Conservation (phyloP, 176 grass and related monocot genomes). For the Elaeis guineensis region DNA sequence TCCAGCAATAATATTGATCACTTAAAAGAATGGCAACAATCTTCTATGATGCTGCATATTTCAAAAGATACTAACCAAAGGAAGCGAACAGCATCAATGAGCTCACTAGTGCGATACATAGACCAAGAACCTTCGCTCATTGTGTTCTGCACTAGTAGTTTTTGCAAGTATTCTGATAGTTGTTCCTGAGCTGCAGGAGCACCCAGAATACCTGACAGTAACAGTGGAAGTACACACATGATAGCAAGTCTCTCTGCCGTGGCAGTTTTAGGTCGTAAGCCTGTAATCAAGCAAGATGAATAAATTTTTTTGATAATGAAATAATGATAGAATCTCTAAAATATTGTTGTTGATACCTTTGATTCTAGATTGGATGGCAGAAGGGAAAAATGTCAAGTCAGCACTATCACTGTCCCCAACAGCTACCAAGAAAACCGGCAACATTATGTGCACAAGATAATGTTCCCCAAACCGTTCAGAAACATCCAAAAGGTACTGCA, state of each 20-base stretch:
- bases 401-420: conserved; percentile 75
- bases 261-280: conserved; percentile 68
- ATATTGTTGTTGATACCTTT: conserved; percentile 46
- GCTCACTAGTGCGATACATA: conserved; percentile 57
- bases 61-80: conserved; percentile 57
- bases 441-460: conserved; percentile 88
- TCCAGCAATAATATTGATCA: neutral
- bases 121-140: conserved; percentile 59
- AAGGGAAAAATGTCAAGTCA: conserved; percentile 86
- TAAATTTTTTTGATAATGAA: neutral
- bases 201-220: conserved; percentile 89
- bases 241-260: conserved; percentile 61
- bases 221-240: conserved; percentile 74
- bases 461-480: conserved; percentile 62
- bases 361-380: conserved; percentile 69
- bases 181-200: conserved; percentile 47
- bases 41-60: neutral
- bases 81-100: conserved; percentile 79
- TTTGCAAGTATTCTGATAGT: conserved; percentile 77
- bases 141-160: conserved; percentile 65
- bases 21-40: neutral
- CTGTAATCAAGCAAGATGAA: conserved; percentile 34
- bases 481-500: conserved; percentile 77
- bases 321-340: neutral
- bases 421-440: conserved; percentile 90